phyloP scores from a whole-genome alignment of 164 flowering plant species.

The Vitis labrusca region DNA sequence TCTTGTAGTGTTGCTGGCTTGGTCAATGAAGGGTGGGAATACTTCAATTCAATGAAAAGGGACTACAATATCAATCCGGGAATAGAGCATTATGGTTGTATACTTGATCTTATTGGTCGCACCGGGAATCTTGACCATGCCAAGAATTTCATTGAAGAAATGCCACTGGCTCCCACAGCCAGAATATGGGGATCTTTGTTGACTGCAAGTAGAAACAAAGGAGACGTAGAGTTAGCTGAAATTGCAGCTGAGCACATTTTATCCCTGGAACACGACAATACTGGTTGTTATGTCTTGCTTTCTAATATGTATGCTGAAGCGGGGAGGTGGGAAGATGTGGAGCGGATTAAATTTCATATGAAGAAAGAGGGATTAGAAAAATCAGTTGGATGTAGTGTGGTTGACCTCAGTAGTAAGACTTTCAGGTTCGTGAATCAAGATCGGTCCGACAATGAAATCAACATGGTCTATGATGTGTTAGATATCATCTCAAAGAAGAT shows the following conservation, averaged over 20 bases:
- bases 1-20: constrained; percentile 67
- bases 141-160: constrained; percentile 39
- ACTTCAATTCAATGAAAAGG: constrained; percentile 49
- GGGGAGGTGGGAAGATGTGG: constrained; percentile 64
- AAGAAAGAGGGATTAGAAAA: constrained; percentile 37
- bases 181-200: constrained; percentile 79
- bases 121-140: constrained; percentile 42
- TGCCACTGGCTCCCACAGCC: constrained; percentile 54
- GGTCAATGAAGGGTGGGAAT: constrained; percentile 60
- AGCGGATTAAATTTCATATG: constrained; percentile 46
- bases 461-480: constrained; percentile 38
- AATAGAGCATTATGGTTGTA: constrained; percentile 72
- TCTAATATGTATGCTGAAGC: constrained; percentile 69
- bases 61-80: constrained; percentile 49
- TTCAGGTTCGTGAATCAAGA: constrained; percentile 49
- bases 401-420: constrained; percentile 37
- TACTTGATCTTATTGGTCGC: constrained; percentile 73
- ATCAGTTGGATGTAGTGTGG: constrained; percentile 34
- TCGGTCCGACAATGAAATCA: constrained; percentile 29
- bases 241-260: constrained; percentile 41
- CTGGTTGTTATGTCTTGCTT: constrained; percentile 67
- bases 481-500: constrained; percentile 36
- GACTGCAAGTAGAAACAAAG: constrained; percentile 49
- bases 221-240: constrained; percentile 54
- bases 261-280: constrained; percentile 50